Evolutionary conservation across 495 filamentous ascomycete species (phyloP), one percentile per base, ranked within the genome.

Genomic region (Lophiotrema nucula): DNA sequence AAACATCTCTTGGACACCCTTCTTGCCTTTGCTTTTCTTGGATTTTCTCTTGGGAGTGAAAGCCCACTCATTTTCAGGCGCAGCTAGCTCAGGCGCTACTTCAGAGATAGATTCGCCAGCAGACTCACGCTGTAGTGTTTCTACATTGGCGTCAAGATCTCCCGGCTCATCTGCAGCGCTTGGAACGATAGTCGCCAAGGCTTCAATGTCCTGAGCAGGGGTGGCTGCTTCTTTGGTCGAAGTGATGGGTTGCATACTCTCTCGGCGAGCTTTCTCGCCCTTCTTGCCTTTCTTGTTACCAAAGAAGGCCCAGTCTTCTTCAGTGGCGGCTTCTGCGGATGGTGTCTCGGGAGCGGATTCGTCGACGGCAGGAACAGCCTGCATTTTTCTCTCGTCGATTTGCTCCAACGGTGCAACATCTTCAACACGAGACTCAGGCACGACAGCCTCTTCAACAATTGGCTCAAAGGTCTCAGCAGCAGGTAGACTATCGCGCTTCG

Each of bases 11-110:
- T 26, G 18, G 8, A 37, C 4, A 3, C 1, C 26, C 21, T 52
- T 62, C 58, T 55, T 55, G 2, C 33, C 37, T 38, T 56, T 62
- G 23, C 45, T 24, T 41, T 56, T 56, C 49, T 60, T 60, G 4
- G 42, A 23, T 21, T 59, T 52, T 28, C 26, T 53, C 39, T 52
- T 53, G 11, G 45, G n/a, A n/a, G 45, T 41, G 13, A 24, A 21
- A 10, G 46, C 47, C 47, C 56, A 42, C 12, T 58, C 55, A 15
- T 49, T 25, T 28, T 53, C 47, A 27, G 46, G 23, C 11, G 15
- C 24, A 0, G 24, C n/a, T 42, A 23, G 15, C 6, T 38, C 31
- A 18, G 53, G 38, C 24, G 15, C 31, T 13, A 21, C 39, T 21
- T 43, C 39, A 21, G 39, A 43, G 10, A 18, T 8, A 13, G 19